A percentile compares a stretch with the other conserved stretches of the same genome.
Evolutionary conservation across 106 monocot genomes (phyloP).

Genomic region (Chionographis japonica): DNA sequence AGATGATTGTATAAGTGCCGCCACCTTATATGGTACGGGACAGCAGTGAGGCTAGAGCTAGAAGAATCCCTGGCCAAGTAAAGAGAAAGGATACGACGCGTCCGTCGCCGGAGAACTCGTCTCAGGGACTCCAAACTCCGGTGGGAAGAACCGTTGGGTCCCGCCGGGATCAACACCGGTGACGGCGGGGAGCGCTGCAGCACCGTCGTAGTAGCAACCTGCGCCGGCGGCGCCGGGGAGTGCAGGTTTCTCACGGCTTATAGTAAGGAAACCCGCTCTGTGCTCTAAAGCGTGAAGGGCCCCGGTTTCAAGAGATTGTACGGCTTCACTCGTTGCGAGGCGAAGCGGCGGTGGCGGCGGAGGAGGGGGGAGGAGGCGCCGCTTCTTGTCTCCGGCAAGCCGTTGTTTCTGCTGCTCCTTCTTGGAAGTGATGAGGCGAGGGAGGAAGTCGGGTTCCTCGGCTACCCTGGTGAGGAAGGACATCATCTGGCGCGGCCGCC

Average conservation of each 20-base stretch:
- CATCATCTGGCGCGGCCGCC: constrained; percentile 63
- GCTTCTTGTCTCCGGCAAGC: constrained; percentile 13
- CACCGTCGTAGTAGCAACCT: too few species aligned
- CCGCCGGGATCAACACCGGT: too few species aligned
- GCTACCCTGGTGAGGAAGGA: constrained; percentile 46
- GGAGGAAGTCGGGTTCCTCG: constrained; percentile 43
- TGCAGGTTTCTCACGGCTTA: too few species aligned
- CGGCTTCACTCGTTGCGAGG: not conserved
- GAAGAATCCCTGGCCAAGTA: constrained; percentile 16
- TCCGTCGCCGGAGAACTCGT: not conserved
- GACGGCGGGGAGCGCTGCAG: too few species aligned
- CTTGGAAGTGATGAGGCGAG: constrained; percentile 14
- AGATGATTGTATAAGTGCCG: too few species aligned
- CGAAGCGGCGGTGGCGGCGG: not conserved
- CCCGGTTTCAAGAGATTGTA: too few species aligned
- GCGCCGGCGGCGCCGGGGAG: too few species aligned
- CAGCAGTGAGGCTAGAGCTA: too few species aligned
- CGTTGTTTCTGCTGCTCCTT: too few species aligned
- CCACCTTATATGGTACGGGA: too few species aligned
- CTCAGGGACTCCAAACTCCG: not conserved
- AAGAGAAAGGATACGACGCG: constrained; percentile 23
- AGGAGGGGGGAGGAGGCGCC: not conserved
- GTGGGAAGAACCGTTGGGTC: not conserved
- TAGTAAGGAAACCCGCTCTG: too few species aligned
- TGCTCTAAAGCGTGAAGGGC: too few species aligned